phyloP scores from a whole-genome alignment of 2,329 filamentous ascomycete genomes.

The Alternaria tenuissima region DNA sequence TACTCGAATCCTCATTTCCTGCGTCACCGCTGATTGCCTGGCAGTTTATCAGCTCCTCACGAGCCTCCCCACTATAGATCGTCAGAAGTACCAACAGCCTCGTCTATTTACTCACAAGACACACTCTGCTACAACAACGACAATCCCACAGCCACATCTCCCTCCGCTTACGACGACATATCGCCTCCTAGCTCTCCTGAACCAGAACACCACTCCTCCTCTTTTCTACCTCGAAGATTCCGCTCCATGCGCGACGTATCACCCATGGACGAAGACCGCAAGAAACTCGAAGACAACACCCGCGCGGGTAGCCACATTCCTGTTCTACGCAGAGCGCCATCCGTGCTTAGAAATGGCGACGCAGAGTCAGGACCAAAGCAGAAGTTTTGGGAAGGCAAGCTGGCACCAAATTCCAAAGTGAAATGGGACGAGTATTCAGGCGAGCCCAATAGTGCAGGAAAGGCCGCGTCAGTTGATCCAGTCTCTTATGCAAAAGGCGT shows the following conservation, averaged over 20 bases:
- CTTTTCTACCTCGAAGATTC: conserved; percentile 36
- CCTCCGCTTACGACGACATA: conserved; percentile 44
- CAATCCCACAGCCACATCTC: conserved; percentile 25
- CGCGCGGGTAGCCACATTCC: conserved; percentile 40
- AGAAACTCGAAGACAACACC: conserved; percentile 12
- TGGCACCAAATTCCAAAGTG: conserved; percentile 46
- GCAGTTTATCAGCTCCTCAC: conserved; percentile 34
- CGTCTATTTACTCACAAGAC: conserved; percentile 69
- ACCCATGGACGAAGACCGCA: conserved; percentile 51
- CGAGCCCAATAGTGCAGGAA: conserved; percentile 65
- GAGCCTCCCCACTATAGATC: conserved; percentile 34
- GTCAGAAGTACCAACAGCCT: conserved; percentile 50
- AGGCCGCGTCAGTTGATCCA: conserved; percentile 65
- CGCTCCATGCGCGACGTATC: conserved; percentile 50
- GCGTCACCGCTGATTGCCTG: conserved; percentile 1
- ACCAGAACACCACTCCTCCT: conserved; percentile 35
- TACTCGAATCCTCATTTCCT: conserved; percentile 10
- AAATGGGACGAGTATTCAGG: conserved; percentile 73
- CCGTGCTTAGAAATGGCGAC: conserved; percentile 29
- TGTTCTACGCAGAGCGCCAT: conserved; percentile 45
- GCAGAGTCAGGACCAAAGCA: conserved; percentile 27
- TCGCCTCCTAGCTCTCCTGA: conserved; percentile 52
- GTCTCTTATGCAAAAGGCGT: conserved; percentile 47
- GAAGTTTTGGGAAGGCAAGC: conserved; percentile 50
- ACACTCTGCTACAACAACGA: conserved; percentile 52